Evolutionary conservation across 805 yeast genomes (phyloP), one percentile per base, ranked within the genome.

Genomic region (Suhomyces xylopsoci): DNA sequence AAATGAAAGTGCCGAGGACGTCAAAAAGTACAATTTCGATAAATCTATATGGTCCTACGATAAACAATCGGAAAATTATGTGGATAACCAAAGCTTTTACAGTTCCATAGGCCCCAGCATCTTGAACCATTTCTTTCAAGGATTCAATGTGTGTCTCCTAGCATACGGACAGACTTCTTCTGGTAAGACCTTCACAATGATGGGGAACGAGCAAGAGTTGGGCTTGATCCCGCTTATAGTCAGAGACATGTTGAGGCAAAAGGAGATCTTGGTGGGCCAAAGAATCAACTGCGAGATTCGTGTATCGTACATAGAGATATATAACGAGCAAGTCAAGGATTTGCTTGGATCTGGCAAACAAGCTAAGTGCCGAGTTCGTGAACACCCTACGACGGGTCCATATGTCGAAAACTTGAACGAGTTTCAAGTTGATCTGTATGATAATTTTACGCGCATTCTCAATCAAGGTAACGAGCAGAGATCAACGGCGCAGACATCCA

Each of bases 321-420:
- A 89, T 62, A 88, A 89, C 62, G 96, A 88, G 66, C 84, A 81
- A 55, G 90, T 87, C 0, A 73, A 81, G 38, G 96, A 89, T 65
- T 68, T 88, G 50, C 68, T 88, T 15, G 67, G 63, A 14, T 49
- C 53, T 8, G 51, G 48, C 38, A 55, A 53, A 5, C 58, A 55
- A 38, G 20, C 19, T 5, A 65, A 66, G 57, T 73, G 84, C 55
- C 72, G 77, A 53, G 80, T 89, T 3, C 74, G 96, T 50, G 96
- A 88, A 59, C 79, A 80, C 38, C 88, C 87, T 0, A 67, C 74
- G 2, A 79, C 78, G 1, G 88, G 91, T 0, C 90, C 94, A 1
- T 87, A 82, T 60, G 88, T 90, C 22, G 94, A 89, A 55, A 81
- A 81, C 32, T 69, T 88, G 30, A 68, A 71, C 14, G 89, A 87